Percentiles rank a stretch among this genome's conserved stretches.
These are phyloP conservation scores for Citrus mangshanensis DNA, from an alignment of 345 rosid genomes.

Conservation along the genomic window DNA sequence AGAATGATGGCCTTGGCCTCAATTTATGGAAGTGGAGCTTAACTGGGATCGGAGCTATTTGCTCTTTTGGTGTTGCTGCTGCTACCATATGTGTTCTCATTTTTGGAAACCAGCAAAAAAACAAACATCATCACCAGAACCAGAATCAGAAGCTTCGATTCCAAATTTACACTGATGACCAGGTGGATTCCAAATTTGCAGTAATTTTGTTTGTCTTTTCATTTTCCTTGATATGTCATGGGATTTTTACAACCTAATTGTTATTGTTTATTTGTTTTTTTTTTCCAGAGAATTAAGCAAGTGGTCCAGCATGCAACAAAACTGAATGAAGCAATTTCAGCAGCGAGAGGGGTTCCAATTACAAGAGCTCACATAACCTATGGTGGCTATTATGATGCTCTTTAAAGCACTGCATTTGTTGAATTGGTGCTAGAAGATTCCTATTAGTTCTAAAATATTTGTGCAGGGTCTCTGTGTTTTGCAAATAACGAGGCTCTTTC, in stretches of 20 bases:
- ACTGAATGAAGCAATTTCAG: constrained; percentile 66
- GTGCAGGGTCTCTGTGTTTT: constrained; percentile 12
- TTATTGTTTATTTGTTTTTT: too few relatives aligned
- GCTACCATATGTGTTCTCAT: constrained; percentile 72
- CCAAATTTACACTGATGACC: constrained; percentile 71
- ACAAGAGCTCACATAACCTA: constrained; percentile 67
- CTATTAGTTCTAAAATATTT: neutral
- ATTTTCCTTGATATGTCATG: neutral
- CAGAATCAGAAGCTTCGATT: constrained; percentile 56
- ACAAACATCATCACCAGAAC: constrained; percentile 41
- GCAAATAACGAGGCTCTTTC: neutral
- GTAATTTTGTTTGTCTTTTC: neutral
- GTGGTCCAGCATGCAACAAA: constrained; percentile 62
- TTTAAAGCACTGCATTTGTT: constrained; percentile 27
- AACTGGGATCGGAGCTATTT: constrained; percentile 83
- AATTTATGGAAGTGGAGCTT: constrained; percentile 81
- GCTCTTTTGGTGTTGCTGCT: constrained; percentile 93
- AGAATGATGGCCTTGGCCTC: constrained; percentile 37
- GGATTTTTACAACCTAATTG: neutral
- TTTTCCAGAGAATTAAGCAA: constrained; percentile 63
- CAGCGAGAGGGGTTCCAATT: constrained; percentile 63
- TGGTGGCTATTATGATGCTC: constrained; percentile 70
- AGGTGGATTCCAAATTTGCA: constrained; percentile 33
- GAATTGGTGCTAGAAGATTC: neutral
- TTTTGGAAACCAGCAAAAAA: constrained; percentile 54